These are phyloP conservation scores for barrel medic (Medicago truncatula) DNA, from an alignment of 306 rosid species.

Conservation along the genomic window MtrunA17r5.0-ANR NC_053044.1:1293001-1293500, in stretches of 20 bases:
- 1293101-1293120: constrained; percentile 54
- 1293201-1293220: constrained; percentile 6
- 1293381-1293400: constrained; percentile 37
- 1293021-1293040: neutral
- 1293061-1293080: neutral
- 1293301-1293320: constrained; percentile 41
- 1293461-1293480: neutral
- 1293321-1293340: constrained; percentile 36
- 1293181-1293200: constrained; percentile 12
- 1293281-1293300: neutral
- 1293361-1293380: neutral
- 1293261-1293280: neutral
- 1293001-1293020: neutral
- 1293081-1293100: constrained; percentile 50
- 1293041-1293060: neutral
- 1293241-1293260: neutral
- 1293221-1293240: neutral
- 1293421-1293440: neutral
- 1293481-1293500: constrained; percentile 36
- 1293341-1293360: constrained; percentile 33
- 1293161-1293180: constrained; percentile 19
- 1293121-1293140: constrained; percentile 38
- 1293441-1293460: neutral
- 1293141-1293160: constrained; percentile 24
- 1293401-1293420: constrained; percentile 34